Evolutionary conservation across 2,329 filamentous ascomycete genomes (phyloP).

Genomic region (Cladosporium sp.): DNA sequence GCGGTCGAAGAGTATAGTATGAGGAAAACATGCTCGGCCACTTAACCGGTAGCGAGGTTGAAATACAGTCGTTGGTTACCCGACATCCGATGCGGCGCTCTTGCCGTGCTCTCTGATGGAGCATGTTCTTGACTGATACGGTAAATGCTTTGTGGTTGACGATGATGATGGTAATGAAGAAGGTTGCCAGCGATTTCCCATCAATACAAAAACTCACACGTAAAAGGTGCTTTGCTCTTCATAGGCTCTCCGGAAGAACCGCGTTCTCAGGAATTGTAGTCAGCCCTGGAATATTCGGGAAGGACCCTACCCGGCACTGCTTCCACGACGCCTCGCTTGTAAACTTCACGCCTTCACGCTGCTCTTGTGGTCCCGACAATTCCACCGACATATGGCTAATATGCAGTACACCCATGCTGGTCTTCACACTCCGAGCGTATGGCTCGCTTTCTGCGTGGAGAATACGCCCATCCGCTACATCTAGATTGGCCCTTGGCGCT

Average conservation of each 20-base stretch:
- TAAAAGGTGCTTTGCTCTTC: neutral
- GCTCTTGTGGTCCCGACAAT: slow-evolving; percentile 8
- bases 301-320: slow-evolving; percentile 1
- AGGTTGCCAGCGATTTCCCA: neutral
- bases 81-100: neutral
- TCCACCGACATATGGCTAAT: slow-evolving; percentile 1
- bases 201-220: neutral
- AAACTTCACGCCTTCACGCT: neutral
- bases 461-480: neutral
- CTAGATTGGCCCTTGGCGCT: neutral
- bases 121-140: neutral
- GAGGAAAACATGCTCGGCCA: neutral
- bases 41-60: slow-evolving; percentile 7
- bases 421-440: slow-evolving; percentile 4
- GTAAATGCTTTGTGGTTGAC: neutral
- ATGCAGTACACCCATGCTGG: neutral
- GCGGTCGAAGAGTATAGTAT: neutral
- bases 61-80: neutral
- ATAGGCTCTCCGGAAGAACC: neutral
- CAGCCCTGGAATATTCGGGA: slow-evolving; percentile 8
- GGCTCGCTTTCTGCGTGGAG: neutral
- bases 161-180: neutral
- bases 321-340: slow-evolving; percentile 12
- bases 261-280: neutral
- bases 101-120: neutral